Percentiles rank a stretch among this genome's conserved stretches.
These are phyloP conservation scores for Rhodotorula mucilaginosa DNA, from an alignment of 1,284 basidiomycete genomes.

Conservation along the genomic window DNA sequence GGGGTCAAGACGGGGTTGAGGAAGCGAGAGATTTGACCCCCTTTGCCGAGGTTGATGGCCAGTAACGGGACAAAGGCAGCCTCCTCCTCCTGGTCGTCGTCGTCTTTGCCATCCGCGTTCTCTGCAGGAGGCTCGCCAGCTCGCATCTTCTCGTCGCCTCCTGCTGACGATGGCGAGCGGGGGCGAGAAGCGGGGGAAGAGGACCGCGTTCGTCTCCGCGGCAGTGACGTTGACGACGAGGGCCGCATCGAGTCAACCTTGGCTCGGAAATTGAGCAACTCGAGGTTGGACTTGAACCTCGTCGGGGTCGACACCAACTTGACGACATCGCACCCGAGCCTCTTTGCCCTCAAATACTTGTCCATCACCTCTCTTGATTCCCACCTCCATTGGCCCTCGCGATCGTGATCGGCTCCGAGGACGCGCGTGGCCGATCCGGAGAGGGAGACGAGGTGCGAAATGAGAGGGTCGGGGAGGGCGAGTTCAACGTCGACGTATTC, in stretches of 20 bases:
- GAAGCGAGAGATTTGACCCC: conserved; percentile 84
- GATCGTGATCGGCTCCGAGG: conserved; percentile 71
- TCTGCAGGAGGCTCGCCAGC: too few relatives aligned
- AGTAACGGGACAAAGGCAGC: conserved; percentile 64
- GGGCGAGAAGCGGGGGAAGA: too few relatives aligned
- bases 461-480: conserved; percentile 44
- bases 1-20: conserved; percentile 84
- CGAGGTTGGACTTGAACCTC: conserved; percentile 72
- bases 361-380: conserved; percentile 64
- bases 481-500: conserved; percentile 95
- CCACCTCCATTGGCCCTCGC: conserved; percentile 83
- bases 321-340: conserved; percentile 69
- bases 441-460: conserved; percentile 17
- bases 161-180: too few relatives aligned
- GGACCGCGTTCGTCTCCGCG: too few relatives aligned
- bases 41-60: conserved; percentile 88
- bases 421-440: conserved; percentile 36
- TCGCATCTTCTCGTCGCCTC: too few relatives aligned
- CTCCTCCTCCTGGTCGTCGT: too few relatives aligned
- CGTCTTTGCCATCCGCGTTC: too few relatives aligned
- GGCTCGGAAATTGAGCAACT: conserved; percentile 67
- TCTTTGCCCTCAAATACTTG: conserved; percentile 49
- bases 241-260: conserved; percentile 45
- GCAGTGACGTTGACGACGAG: neutral
- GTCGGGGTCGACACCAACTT: conserved; percentile 87